Percentiles rank a stretch among this genome's conserved stretches.
Evolutionary conservation across 768 basidiomycete species (phyloP).

Genomic region (Lactifluus hygrophoroides): DNA sequence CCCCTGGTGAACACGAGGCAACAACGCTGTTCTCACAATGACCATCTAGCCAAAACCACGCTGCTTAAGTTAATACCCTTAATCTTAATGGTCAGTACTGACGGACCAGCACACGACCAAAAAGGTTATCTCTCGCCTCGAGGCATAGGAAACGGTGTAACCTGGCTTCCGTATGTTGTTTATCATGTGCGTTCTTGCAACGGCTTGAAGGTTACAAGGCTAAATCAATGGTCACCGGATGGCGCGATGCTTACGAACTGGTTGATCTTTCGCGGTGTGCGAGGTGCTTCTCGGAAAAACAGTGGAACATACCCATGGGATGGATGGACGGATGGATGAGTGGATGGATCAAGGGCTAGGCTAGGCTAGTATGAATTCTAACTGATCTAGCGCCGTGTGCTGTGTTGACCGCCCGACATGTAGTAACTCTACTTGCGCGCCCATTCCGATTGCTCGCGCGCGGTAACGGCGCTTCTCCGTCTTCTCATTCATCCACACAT

Average conservation of each 20-base stretch:
- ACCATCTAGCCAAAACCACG: neutral
- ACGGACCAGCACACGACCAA: neutral
- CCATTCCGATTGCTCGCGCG: neutral
- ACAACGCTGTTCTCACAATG: neutral
- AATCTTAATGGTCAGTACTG: neutral
- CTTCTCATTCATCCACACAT: too few relatives aligned
- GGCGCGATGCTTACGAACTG: neutral
- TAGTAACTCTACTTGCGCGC: neutral
- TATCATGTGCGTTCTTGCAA: neutral
- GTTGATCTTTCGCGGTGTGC: neutral
- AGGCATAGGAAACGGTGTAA: neutral
- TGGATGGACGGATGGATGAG: neutral
- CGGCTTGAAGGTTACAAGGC: neutral
- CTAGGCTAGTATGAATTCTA: too few relatives aligned
- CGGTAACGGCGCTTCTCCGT: neutral
- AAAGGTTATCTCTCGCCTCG: neutral
- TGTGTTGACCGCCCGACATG: neutral
- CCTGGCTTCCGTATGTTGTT: neutral
- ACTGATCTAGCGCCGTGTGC: neutral
- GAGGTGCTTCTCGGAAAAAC: neutral
- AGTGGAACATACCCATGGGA: neutral
- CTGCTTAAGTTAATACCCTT: neutral
- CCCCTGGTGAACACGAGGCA: neutral
- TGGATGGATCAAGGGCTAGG: too few relatives aligned
- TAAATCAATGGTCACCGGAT: neutral